A percentile compares a stretch with the other conserved stretches of the same genome.
phyloP scores from a whole-genome alignment of 1,284 basidiomycete species.

The Microbotryomycetes sp. region DNA sequence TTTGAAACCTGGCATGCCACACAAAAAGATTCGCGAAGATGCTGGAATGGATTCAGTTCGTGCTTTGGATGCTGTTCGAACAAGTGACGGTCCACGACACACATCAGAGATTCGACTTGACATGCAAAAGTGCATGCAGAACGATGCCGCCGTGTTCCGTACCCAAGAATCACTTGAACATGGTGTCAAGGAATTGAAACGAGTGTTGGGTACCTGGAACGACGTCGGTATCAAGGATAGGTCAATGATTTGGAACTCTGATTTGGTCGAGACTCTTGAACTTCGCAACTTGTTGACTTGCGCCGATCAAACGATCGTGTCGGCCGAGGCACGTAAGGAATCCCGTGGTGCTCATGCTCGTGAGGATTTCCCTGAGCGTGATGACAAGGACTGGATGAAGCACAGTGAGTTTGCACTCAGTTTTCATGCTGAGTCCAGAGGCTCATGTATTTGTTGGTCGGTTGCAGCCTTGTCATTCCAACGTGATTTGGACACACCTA shows the following conservation, averaged over 20 bases:
- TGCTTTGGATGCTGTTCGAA: conserved; percentile 82
- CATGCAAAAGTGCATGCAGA: conserved; percentile 99
- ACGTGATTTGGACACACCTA: conserved; percentile 61
- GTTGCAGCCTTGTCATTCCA: conserved; percentile 61
- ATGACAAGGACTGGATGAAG: conserved; percentile 90
- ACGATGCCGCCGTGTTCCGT: conserved; percentile 52
- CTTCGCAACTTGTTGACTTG: conserved; percentile 92
- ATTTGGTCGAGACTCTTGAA: conserved; percentile 94
- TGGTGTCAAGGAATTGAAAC: conserved; percentile 78
- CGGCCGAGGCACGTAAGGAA: conserved; percentile 92
- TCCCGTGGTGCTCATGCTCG: conserved; percentile 96
- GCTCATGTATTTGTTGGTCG: too few species aligned
- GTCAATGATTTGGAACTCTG: conserved; percentile 99
- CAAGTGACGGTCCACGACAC: conserved; percentile 69
- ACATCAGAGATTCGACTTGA: conserved; percentile 87
- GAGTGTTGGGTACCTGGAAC: conserved; percentile 80
- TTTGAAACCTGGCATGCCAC: conserved; percentile 79
- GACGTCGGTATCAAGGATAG: conserved; percentile 95
- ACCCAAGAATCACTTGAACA: conserved; percentile 87
- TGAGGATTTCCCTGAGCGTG: conserved; percentile 77
- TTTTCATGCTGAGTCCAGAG: too few species aligned
- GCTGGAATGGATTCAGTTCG: conserved; percentile 81
- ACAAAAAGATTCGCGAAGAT: conserved; percentile 81
- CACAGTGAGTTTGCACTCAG: conserved; percentile 21
- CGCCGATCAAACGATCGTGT: conserved; percentile 90